Percentiles rank a stretch among this genome's conserved stretches.
Evolutionary conservation across 1,139 yeast genomes (phyloP).

Genomic region (Geotrichum citri-aurantii): DNA sequence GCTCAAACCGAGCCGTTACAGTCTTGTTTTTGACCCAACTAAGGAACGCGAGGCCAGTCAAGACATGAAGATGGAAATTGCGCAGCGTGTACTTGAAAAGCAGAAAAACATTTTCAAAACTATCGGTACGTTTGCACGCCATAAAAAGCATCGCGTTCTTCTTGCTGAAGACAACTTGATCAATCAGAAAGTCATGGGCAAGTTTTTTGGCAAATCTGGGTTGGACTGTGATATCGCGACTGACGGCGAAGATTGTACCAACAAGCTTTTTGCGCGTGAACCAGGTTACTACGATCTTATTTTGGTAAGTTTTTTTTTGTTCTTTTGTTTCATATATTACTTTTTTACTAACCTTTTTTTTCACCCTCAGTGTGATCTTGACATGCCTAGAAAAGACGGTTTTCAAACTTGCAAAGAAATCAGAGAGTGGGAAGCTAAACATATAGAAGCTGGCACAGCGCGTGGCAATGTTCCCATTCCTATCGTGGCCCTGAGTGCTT

Average conservation of each 20-base stretch:
- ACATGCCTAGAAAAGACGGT: conserved; percentile 84
- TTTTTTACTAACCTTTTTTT: not conserved
- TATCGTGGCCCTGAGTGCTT: conserved; percentile 74
- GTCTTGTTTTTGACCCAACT: conserved; percentile 30
- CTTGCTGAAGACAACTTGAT: conserved; percentile 87
- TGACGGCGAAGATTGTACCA: conserved; percentile 64
- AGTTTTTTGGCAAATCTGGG: conserved; percentile 71
- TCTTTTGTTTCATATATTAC: not conserved
- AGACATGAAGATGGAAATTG: conserved; percentile 29
- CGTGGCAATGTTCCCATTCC: conserved; percentile 42
- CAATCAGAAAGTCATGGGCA: conserved; percentile 78
- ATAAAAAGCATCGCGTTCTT: conserved; percentile 48
- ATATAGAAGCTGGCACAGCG: not conserved
- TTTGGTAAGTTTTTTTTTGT: conserved; percentile 28
- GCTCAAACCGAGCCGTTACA: conserved; percentile 29
- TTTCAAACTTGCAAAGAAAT: conserved; percentile 74
- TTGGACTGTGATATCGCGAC: conserved; percentile 68
- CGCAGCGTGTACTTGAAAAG: conserved; percentile 25
- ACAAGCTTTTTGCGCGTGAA: conserved; percentile 38
- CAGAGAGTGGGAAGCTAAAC: conserved; percentile 66
- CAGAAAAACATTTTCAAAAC: conserved; percentile 26
- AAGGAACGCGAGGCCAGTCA: conserved; percentile 26
- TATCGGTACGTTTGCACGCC: conserved; percentile 16
- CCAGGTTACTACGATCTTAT: conserved; percentile 53
- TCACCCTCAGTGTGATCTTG: conserved; percentile 57